Evolutionary conservation across 2,329 filamentous ascomycete genomes (phyloP).

Genomic region (Alternaria brassicae): DNA sequence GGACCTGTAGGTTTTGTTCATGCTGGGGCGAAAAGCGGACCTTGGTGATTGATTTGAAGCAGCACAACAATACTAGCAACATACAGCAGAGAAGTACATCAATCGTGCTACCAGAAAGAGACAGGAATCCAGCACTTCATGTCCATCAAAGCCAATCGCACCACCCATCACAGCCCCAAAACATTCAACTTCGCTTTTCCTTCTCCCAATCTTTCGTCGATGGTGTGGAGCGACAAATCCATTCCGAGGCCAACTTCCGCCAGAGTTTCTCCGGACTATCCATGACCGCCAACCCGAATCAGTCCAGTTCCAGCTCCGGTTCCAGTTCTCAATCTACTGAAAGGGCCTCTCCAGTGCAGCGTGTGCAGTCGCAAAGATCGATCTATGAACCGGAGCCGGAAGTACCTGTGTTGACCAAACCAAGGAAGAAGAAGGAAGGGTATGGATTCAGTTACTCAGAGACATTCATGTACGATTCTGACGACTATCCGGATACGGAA

Average conservation of each 20-base stretch:
- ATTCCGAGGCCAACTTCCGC: conserved; percentile 1
- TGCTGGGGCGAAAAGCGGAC: too few species aligned
- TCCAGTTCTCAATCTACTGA: background rate
- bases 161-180: conserved; percentile 1
- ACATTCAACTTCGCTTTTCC: conserved; percentile 26
- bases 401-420: conserved; percentile 20
- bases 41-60: background rate
- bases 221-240: background rate
- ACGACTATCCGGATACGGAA: conserved; percentile 35
- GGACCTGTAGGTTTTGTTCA: conserved; percentile 1
- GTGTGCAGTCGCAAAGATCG: background rate
- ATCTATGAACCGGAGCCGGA: background rate
- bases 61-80: background rate
- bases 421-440: conserved; percentile 28
- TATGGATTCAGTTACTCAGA: conserved; percentile 38
- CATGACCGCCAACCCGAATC: background rate
- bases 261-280: conserved; percentile 13
- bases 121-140: background rate
- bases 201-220: conserved; percentile 13
- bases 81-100: background rate
- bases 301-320: background rate
- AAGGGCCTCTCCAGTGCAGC: background rate
- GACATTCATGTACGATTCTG: conserved; percentile 28
- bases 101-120: background rate
- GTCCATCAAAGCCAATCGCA: background rate